These are phyloP conservation scores for Mycena epipterygia DNA, from an alignment of 768 basidiomycete species.

Conservation along the genomic window DNA sequence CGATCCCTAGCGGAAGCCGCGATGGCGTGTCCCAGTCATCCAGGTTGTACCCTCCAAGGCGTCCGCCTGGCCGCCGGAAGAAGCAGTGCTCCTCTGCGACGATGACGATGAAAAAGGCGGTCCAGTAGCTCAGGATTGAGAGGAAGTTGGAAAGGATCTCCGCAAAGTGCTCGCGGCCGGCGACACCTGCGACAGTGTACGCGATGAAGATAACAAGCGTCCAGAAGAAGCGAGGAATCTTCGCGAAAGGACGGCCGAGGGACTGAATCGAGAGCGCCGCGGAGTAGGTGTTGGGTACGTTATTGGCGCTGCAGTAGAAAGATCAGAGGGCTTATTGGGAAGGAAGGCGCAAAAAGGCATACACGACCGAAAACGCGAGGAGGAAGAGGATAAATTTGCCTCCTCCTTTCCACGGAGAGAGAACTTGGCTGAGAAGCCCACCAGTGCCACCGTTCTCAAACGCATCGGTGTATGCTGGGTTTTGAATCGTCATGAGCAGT, in stretches of 20 bases:
- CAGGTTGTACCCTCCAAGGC: conserved; percentile 65
- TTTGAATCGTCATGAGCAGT: conserved; percentile 56
- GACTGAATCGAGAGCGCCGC: conserved; percentile 62
- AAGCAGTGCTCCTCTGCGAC: conserved; percentile 61
- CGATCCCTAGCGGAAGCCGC: conserved; percentile 62
- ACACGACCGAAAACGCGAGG: conserved; percentile 59
- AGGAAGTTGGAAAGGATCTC: conserved; percentile 59
- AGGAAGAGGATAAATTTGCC: conserved; percentile 53
- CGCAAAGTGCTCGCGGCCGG: conserved; percentile 60
- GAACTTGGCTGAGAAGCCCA: conserved; percentile 57
- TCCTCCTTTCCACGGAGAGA: conserved; percentile 59
- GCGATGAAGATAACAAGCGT: conserved; percentile 53
- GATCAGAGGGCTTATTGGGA: conserved; percentile 13
- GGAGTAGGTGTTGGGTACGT: conserved; percentile 62
- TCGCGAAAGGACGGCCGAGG: conserved; percentile 57
- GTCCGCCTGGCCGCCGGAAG: conserved; percentile 56
- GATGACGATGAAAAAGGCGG: conserved; percentile 61
- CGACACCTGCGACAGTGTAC: conserved; percentile 57
- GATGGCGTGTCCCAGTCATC: conserved; percentile 59
- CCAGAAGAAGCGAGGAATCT: conserved; percentile 62
- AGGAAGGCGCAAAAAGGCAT: conserved; percentile 28
- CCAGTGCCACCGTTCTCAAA: conserved; percentile 57
- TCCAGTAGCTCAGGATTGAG: conserved; percentile 61
- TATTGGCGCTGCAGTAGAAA: conserved; percentile 45
- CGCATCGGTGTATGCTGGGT: conserved; percentile 54